Conservation (phyloP, 139 green algal genomes). For the Picochlorum sp. region DNA sequence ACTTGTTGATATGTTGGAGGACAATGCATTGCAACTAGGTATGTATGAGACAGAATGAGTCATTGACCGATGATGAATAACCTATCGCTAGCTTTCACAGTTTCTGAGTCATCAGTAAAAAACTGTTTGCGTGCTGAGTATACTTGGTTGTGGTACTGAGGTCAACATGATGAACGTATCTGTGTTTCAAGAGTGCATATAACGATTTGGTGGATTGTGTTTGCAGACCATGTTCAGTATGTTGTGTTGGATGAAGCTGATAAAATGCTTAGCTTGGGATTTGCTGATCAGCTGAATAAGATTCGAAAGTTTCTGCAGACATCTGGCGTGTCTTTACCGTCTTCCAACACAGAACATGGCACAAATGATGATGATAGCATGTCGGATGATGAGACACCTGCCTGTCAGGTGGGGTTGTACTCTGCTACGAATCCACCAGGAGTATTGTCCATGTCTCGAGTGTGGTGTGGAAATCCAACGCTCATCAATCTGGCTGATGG, state of each 20-base stretch:
- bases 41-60: not conserved
- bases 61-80: slow-evolving; percentile 24
- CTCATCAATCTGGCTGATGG: not conserved
- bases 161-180: not conserved
- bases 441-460: slow-evolving; percentile 29
- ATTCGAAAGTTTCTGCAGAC: slow-evolving; percentile 38
- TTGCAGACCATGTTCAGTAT: slow-evolving; percentile 19
- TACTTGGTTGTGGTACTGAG: slow-evolving; percentile 19
- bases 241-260: slow-evolving; percentile 85
- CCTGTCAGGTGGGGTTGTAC: slow-evolving; percentile 64
- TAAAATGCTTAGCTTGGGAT: slow-evolving; percentile 78
- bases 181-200: no score
- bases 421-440: slow-evolving; percentile 67
- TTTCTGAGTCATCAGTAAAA: slow-evolving; percentile 33
- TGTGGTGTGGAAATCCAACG: not conserved
- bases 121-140: slow-evolving; percentile 14
- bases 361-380: not conserved
- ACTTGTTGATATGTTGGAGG: slow-evolving; percentile 68
- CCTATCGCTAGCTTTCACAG: slow-evolving; percentile 48
- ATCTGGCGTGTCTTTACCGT: slow-evolving; percentile 15
- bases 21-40: slow-evolving; percentile 34
- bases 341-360: not conserved
- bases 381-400: not conserved
- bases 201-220: not conserved
- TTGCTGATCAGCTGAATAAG: slow-evolving; percentile 61